These are phyloP conservation scores for Pythium graminicola DNA, from an alignment of 352 stramenopile species.

Conservation along the genomic window DNA sequence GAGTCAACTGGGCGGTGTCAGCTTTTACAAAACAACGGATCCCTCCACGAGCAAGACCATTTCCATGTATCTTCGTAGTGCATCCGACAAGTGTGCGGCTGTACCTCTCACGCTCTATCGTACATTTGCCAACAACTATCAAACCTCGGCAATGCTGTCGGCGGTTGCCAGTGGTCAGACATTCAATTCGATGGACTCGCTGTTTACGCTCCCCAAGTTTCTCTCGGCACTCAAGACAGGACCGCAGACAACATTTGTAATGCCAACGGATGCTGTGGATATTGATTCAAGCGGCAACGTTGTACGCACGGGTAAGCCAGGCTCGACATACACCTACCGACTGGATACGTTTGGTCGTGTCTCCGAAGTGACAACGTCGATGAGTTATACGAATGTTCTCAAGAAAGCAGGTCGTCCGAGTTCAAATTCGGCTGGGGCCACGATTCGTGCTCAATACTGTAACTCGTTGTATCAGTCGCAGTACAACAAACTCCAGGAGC, in stretches of 20 bases:
- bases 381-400: conserved; percentile 26
- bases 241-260: conserved; percentile 4
- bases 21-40: conserved; percentile 28
- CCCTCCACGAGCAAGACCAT: conserved; percentile 19
- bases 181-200: conserved; percentile 33
- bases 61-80: conserved; percentile 24
- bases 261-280: conserved; percentile 27
- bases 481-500: conserved; percentile 29
- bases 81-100: conserved; percentile 18
- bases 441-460: conserved; percentile 31
- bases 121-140: conserved; percentile 28
- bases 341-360: conserved; percentile 24
- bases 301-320: conserved; percentile 21
- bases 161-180: conserved; percentile 28
- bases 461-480: conserved; percentile 26
- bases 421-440: conserved; percentile 19
- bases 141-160: conserved; percentile 25
- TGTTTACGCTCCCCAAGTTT: conserved; percentile 26
- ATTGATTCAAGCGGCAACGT: conserved; percentile 24
- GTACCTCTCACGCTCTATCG: conserved; percentile 29
- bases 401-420: conserved; percentile 20
- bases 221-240: conserved; percentile 15
- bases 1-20: conserved; percentile 21
- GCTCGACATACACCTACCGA: conserved; percentile 23
- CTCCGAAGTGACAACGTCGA: conserved; percentile 7